Conservation (phyloP, 2,329 filamentous ascomycete genomes). For the Fusarium cicatricum region DNA sequence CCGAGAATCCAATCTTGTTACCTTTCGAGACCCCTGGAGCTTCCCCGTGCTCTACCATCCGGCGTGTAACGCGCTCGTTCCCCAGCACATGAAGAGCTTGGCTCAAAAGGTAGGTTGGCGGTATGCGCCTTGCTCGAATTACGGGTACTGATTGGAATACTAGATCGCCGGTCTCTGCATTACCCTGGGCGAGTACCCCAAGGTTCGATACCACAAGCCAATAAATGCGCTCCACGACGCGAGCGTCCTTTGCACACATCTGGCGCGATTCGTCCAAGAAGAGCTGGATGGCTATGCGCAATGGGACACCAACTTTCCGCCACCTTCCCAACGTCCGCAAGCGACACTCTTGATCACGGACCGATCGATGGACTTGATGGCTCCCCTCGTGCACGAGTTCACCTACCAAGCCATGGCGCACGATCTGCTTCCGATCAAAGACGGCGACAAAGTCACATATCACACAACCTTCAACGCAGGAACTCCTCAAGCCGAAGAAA, state of each 20-base stretch:
- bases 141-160: constrained; percentile 3
- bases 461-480: constrained; percentile 82
- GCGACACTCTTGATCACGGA: constrained; percentile 88
- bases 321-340: constrained; percentile 78
- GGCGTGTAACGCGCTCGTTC: constrained; percentile 83
- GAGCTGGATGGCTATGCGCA: constrained; percentile 90
- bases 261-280: constrained; percentile 90
- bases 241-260: constrained; percentile 82
- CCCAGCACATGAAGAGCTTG: constrained; percentile 81
- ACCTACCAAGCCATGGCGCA: constrained; percentile 99
- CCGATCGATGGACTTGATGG: constrained; percentile 89
- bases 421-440: constrained; percentile 87
- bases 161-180: constrained; percentile 75
- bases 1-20: constrained; percentile 88
- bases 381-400: constrained; percentile 92
- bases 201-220: constrained; percentile 89
- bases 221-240: constrained; percentile 82
- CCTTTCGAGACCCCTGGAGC: constrained; percentile 94
- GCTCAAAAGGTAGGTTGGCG: constrained; percentile 77
- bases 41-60: constrained; percentile 94
- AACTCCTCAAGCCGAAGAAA: constrained; percentile 73
- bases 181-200: constrained; percentile 90
- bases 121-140: not conserved
- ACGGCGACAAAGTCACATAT: constrained; percentile 88
- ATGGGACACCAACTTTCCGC: constrained; percentile 84